Conservation (phyloP, 2,329 filamentous ascomycete genomes). For the Sordariomycetes sp. region DNA sequence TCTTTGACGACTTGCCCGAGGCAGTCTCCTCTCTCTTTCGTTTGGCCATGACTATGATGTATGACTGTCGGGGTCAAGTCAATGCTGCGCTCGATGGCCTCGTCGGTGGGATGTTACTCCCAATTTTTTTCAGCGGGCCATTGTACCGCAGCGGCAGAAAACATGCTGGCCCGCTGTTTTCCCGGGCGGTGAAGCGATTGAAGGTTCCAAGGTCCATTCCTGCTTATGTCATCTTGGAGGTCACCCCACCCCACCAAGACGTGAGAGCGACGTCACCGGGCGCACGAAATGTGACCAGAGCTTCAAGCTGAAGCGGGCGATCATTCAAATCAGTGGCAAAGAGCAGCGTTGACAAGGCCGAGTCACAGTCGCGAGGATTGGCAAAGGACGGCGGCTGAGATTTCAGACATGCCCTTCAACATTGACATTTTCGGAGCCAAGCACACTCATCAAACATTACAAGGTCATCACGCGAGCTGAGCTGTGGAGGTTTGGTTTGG, state of each 20-base stretch:
- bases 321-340: background rate
- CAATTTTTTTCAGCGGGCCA: conserved; percentile 10
- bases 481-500: too few relatives aligned
- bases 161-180: conserved; percentile 3
- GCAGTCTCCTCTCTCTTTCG: conserved; percentile 40
- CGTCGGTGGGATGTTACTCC: conserved; percentile 15
- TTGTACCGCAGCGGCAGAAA: conserved; percentile 3
- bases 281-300: too few relatives aligned
- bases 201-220: too few relatives aligned
- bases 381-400: too few relatives aligned
- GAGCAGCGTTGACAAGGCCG: too few relatives aligned
- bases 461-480: too few relatives aligned
- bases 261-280: conserved; percentile 5
- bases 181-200: too few relatives aligned
- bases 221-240: background rate
- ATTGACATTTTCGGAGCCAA: too few relatives aligned
- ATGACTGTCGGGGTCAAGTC: background rate
- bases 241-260: conserved; percentile 4
- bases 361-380: too few relatives aligned
- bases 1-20: conserved; percentile 36
- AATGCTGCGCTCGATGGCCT: background rate
- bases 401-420: too few relatives aligned
- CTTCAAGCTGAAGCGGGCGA: too few relatives aligned
- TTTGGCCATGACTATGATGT: conserved; percentile 28
- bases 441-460: too few relatives aligned